Conservation (phyloP, 805 yeast genomes). For the Phaffomyces thermotolerans region DNA sequence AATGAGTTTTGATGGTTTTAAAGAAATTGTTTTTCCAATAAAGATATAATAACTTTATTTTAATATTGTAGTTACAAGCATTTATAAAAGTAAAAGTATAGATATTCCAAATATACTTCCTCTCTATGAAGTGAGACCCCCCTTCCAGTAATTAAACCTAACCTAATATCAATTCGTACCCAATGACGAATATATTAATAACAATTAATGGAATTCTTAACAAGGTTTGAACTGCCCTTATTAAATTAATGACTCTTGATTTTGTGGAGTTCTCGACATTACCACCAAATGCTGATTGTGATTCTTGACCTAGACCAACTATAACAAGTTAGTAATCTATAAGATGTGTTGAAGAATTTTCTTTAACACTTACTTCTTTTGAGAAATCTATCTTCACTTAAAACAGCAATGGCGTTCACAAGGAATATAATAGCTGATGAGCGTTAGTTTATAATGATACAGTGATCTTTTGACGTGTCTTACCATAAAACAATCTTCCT, state of each 20-base stretch:
- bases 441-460: background rate
- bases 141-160: slow-evolving; percentile 19
- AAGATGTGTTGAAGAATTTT: background rate
- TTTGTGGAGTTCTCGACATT: slow-evolving; percentile 42
- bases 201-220: slow-evolving; percentile 70
- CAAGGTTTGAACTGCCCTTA: slow-evolving; percentile 68
- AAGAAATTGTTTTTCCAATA: too few species aligned
- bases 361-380: slow-evolving; percentile 52
- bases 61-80: too few species aligned
- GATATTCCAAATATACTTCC: too few species aligned
- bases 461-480: background rate
- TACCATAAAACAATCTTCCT: slow-evolving; percentile 49
- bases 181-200: slow-evolving; percentile 55
- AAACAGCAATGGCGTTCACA: slow-evolving; percentile 68
- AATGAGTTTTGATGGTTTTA: too few species aligned
- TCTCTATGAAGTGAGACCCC: too few species aligned
- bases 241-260: slow-evolving; percentile 53
- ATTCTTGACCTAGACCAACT: slow-evolving; percentile 40
- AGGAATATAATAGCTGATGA: slow-evolving; percentile 38
- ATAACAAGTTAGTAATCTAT: background rate
- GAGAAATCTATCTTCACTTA: slow-evolving; percentile 73
- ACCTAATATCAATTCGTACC: slow-evolving; percentile 66
- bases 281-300: slow-evolving; percentile 38
- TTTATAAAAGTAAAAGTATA: too few species aligned
- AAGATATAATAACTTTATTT: too few species aligned